A percentile compares a stretch with the other conserved stretches of the same genome.
Conservation (phyloP, 2,329 filamentous ascomycete species). For the Trichoderma koningiopsis region DNA sequence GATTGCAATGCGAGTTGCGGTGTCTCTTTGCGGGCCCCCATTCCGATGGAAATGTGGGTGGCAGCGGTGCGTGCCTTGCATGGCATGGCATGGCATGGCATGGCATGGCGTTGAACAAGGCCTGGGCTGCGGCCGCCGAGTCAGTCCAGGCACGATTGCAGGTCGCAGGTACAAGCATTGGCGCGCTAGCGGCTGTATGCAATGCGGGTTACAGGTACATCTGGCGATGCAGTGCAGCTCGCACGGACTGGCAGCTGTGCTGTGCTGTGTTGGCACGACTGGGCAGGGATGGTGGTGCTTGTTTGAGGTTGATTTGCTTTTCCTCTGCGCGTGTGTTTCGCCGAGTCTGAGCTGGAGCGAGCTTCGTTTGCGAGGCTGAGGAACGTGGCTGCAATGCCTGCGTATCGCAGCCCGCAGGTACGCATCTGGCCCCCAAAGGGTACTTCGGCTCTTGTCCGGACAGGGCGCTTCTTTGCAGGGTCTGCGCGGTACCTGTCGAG, state of each 20-base stretch:
- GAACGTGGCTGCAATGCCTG: not conserved
- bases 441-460: not conserved
- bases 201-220: not conserved
- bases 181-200: conserved; percentile 4
- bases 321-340: not conserved
- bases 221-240: not conserved
- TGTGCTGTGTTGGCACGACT: conserved; percentile 1
- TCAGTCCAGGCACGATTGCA: conserved; percentile 19
- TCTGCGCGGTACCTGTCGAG: not conserved
- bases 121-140: conserved; percentile 6
- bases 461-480: not conserved
- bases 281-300: not conserved
- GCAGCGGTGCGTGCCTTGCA: conserved; percentile 17
- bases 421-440: not conserved
- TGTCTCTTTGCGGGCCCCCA: conserved; percentile 9
- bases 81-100: conserved; percentile 17
- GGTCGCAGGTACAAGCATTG: conserved; percentile 5
- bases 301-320: not conserved
- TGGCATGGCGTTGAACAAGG: not conserved
- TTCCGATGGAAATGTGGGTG: not conserved
- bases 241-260: not conserved
- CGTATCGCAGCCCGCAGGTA: not conserved
- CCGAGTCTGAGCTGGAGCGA: not conserved
- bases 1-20: conserved; percentile 13
- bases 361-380: not conserved